Percentiles rank a stretch among this genome's conserved stretches.
Evolutionary conservation across 805 yeast species (phyloP).

Genomic region (Isabelozyma heimii): DNA sequence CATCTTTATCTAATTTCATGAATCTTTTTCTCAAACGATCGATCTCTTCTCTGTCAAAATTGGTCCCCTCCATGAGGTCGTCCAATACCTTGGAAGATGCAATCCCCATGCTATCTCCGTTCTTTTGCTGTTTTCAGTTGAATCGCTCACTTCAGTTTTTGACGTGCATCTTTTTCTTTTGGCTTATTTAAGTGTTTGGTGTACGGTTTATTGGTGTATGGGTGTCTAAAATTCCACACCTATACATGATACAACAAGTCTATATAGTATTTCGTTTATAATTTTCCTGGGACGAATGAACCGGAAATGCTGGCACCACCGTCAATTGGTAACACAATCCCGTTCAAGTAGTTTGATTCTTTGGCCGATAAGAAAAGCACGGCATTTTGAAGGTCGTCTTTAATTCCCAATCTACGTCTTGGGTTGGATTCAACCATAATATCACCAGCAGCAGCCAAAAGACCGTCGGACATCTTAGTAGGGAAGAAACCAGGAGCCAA

Average conservation of each 20-base stretch:
- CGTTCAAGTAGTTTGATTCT: slow-evolving; percentile 62
- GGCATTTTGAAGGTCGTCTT: slow-evolving; percentile 56
- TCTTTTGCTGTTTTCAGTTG: neutral
- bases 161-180: neutral
- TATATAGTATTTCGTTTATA: neutral
- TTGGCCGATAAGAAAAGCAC: slow-evolving; percentile 53
- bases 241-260: neutral
- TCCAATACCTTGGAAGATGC: slow-evolving; percentile 62
- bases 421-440: slow-evolving; percentile 52
- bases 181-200: neutral
- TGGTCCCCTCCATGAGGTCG: slow-evolving; percentile 74
- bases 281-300: slow-evolving; percentile 2
- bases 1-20: slow-evolving; percentile 92
- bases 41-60: slow-evolving; percentile 86
- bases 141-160: neutral
- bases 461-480: slow-evolving; percentile 68
- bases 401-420: slow-evolving; percentile 57
- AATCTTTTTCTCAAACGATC: slow-evolving; percentile 88
- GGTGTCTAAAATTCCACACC: too few species aligned
- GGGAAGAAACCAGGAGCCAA: slow-evolving; percentile 80
- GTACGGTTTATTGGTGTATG: neutral
- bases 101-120: slow-evolving; percentile 48
- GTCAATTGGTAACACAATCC: slow-evolving; percentile 65
- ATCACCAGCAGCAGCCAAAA: slow-evolving; percentile 52
- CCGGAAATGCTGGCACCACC: slow-evolving; percentile 59